Base-by-base conservation (phyloP, 2,329 filamentous ascomycete genomes). In the Epichloe sibirici region DNA sequence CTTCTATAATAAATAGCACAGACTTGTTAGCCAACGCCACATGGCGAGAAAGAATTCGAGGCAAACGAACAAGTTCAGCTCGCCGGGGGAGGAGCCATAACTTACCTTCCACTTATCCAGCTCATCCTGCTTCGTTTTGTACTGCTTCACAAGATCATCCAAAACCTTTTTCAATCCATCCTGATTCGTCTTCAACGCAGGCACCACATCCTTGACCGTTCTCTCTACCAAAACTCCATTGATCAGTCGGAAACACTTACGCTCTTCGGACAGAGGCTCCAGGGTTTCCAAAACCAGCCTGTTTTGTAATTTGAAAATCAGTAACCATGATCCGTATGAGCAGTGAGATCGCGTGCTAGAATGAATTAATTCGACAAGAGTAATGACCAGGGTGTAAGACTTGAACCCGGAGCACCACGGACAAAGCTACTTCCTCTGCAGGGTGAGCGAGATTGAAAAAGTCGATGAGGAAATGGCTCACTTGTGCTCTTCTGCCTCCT, bases 181-280 rank as follows among this genome's bases (percentile, higher is more conserved):
- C 28, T 89, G 87, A 67, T 98, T 97, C 21, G 90, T 97, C 72
- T 89, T 85, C 56, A 98, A 76, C 28, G 89, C 87, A 5, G 93
- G 93, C 52, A 95, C 77, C 12, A 98, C 88, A 68, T 97, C 93
- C 69, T 89, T 79, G 60, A 98, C 88, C 15, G 91, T 97, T 61
- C 90, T 81, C 74, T 98, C 93, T 51, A 95, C 88, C 54, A 98
- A 74, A 25, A 97, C 90, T 45, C 93, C 93, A 69, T 98, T 97
- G 69, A 98, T 94, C 81, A 98, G 89, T 61, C 93, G 90, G 73
- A 97, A 98, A 72, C 91, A 97, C 74, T 96, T 98, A 63, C 93
- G 87, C 59, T 95, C 86, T 57, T 77, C 79, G 1, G 88, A 77
- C 25, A 97, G 79, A 45, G 90, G 90, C 55, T 85, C 79, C 57